Evolutionary conservation across 1,139 yeast genomes (phyloP).

Genomic region (Sugiyamaella japonica): DNA sequence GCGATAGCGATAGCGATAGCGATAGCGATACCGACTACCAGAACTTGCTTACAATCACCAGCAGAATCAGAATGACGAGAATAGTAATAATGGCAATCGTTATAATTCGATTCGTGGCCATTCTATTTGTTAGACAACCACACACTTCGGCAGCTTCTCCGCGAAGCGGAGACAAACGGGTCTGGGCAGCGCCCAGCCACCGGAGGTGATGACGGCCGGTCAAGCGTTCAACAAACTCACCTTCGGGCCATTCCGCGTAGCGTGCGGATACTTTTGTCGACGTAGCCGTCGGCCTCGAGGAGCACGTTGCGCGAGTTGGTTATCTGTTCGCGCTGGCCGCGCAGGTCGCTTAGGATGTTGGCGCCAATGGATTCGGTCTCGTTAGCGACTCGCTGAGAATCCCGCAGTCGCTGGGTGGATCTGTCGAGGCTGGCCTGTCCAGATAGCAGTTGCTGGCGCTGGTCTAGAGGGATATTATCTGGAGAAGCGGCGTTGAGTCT

Average conservation of each 20-base stretch:
- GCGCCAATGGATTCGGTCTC: constrained; percentile 95
- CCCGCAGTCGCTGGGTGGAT: constrained; percentile 78
- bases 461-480: constrained; percentile 57
- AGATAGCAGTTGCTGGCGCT: constrained; percentile 75
- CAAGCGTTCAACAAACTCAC: constrained; percentile 26
- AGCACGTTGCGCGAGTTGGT: constrained; percentile 79
- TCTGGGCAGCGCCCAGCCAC: constrained; percentile 1
- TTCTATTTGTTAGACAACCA: constrained; percentile 42
- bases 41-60: constrained; percentile 86
- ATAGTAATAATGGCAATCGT: constrained; percentile 95
- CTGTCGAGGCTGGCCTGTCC: constrained; percentile 83
- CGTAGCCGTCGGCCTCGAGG: constrained; percentile 88
- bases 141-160: not conserved
- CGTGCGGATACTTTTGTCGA: constrained; percentile 85
- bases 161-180: not conserved
- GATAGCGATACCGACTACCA: constrained; percentile 44
- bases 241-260: constrained; percentile 84
- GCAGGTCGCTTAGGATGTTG: constrained; percentile 79
- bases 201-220: too few species aligned
- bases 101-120: constrained; percentile 92
- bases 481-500: constrained; percentile 38
- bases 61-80: constrained; percentile 73
- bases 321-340: constrained; percentile 93
- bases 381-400: constrained; percentile 84
- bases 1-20: too few species aligned